Percentiles rank a stretch among this genome's conserved stretches.
Conservation (phyloP, 129 eudicot genomes). For the Saposhnikovia divaricata region DNA sequence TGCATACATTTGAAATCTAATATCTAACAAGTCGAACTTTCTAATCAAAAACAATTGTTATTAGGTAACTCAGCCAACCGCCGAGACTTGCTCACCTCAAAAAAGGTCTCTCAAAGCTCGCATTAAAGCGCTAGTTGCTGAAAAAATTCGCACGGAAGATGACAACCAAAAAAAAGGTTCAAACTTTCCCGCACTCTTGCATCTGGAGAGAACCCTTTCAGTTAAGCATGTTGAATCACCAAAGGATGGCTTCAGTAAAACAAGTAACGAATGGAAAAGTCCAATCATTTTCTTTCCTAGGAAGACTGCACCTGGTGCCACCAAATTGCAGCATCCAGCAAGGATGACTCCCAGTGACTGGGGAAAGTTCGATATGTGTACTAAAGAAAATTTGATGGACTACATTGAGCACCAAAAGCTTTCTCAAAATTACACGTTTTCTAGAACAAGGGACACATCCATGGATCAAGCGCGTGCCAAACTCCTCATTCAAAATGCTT, state of each 20-base stretch:
- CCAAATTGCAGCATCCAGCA: slow-evolving; percentile 11
- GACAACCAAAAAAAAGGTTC: slow-evolving; percentile 16
- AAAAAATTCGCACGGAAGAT: slow-evolving; percentile 21
- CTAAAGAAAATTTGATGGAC: not conserved
- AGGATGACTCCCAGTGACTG: slow-evolving; percentile 6
- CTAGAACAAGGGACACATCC: slow-evolving; percentile 9
- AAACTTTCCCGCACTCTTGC: slow-evolving; percentile 21
- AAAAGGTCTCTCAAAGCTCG: slow-evolving; percentile 58
- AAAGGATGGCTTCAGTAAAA: slow-evolving; percentile 11
- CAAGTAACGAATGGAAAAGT: slow-evolving; percentile 34
- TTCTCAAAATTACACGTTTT: not conserved
- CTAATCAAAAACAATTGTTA: not conserved
- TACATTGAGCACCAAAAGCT: not conserved
- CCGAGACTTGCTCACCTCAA: slow-evolving; percentile 17
- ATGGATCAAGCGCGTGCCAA: slow-evolving; percentile 6
- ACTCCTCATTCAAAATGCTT: slow-evolving; percentile 11
- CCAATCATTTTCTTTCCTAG: slow-evolving; percentile 37
- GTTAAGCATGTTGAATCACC: slow-evolving; percentile 51
- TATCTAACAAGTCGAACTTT: not conserved
- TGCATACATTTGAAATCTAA: not conserved
- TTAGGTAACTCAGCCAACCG: slow-evolving; percentile 35
- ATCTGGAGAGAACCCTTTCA: slow-evolving; percentile 42
- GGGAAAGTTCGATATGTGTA: slow-evolving; percentile 6
- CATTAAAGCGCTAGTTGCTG: slow-evolving; percentile 40
- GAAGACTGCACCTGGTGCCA: slow-evolving; percentile 7